phyloP scores from a whole-genome alignment of 371 early-diverging fungal species.

The Mucor saturninus region DNA sequence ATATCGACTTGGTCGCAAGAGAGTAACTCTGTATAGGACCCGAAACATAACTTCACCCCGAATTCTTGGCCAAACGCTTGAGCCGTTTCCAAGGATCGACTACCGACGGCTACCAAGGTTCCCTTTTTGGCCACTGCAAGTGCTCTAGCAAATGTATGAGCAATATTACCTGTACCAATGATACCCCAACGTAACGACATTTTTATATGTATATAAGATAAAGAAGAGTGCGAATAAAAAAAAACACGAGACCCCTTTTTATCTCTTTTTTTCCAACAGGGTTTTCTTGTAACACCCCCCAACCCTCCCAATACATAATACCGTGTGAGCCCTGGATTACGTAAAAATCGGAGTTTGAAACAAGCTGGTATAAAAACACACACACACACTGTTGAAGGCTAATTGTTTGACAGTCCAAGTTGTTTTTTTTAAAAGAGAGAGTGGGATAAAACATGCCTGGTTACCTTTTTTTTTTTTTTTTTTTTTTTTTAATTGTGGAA shows the following conservation, averaged over 20 bases:
- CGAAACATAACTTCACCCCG: conserved; percentile 34
- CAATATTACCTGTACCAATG: conserved; percentile 55
- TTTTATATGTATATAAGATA: not conserved
- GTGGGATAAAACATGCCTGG: no score
- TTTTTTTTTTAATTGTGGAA: not conserved
- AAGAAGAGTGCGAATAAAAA: not conserved
- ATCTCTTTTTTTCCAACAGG: not conserved
- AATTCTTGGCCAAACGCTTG: conserved; percentile 38
- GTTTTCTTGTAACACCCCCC: no score
- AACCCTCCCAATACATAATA: no score
- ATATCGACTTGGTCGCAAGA: conserved; percentile 42
- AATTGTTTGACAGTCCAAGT: no score
- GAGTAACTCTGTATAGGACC: conserved; percentile 42
- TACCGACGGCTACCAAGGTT: conserved; percentile 46
- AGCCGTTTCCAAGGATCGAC: conserved; percentile 42
- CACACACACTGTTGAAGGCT: no score
- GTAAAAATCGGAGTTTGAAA: no score
- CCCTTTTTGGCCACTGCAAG: conserved; percentile 36
- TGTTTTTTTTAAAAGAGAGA: no score
- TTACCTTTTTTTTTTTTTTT: no score
- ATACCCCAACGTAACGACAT: conserved; percentile 47
- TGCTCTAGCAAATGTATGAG: conserved; percentile 48
- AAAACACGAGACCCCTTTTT: not conserved
- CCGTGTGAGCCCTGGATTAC: no score
- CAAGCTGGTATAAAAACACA: no score